phyloP scores from a whole-genome alignment of 805 yeast species.

The Kregervanrija pseudodelftensis region DNA sequence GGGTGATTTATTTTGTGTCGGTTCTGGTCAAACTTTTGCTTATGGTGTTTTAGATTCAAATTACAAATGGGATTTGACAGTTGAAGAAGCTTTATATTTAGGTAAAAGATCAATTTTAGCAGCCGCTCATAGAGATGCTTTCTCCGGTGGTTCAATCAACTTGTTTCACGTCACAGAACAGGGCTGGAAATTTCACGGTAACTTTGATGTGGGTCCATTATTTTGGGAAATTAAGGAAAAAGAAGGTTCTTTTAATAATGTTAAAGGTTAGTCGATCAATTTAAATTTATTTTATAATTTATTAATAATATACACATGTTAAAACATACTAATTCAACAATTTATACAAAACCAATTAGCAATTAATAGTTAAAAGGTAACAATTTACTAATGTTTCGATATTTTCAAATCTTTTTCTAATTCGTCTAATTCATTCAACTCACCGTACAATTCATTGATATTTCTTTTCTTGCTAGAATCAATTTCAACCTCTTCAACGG shows the following conservation, averaged over 20 bases:
- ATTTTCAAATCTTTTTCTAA: slow-evolving; percentile 1
- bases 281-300: not conserved
- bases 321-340: not conserved
- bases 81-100: slow-evolving; percentile 87
- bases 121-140: slow-evolving; percentile 98
- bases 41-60: slow-evolving; percentile 95
- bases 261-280: slow-evolving; percentile 34
- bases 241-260: slow-evolving; percentile 87
- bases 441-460: not conserved
- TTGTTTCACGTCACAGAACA: slow-evolving; percentile 85
- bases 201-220: slow-evolving; percentile 81
- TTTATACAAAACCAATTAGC: not conserved
- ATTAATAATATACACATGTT: slow-evolving; percentile 2
- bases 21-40: slow-evolving; percentile 98
- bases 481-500: slow-evolving; percentile 1
- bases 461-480: slow-evolving; percentile 1
- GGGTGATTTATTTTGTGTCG: slow-evolving; percentile 95
- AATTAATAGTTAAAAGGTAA: not conserved
- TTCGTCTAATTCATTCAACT: not conserved
- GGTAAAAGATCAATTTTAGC: slow-evolving; percentile 96
- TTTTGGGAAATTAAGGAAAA: slow-evolving; percentile 87
- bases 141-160: slow-evolving; percentile 93
- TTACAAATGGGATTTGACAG: slow-evolving; percentile 83
- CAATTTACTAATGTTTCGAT: slow-evolving; percentile 1
- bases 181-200: slow-evolving; percentile 97